A percentile compares a stretch with the other conserved stretches of the same genome.
These are phyloP conservation scores for Candida mesenterica DNA, from an alignment of 1,139 yeast species.

Conservation along the genomic window DNA sequence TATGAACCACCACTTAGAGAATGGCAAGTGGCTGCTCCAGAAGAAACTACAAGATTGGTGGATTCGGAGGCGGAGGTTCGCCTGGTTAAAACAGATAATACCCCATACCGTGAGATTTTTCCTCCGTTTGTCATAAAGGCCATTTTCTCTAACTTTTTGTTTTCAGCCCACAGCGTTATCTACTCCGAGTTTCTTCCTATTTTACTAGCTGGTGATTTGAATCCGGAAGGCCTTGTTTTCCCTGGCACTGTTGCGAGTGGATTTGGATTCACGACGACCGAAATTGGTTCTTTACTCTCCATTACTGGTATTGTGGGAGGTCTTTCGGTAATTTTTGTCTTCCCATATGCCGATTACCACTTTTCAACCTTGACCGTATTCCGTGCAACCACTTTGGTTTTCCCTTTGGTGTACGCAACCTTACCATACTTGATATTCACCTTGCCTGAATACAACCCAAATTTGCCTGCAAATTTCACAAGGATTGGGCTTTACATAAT, in stretches of 20 bases:
- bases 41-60: conserved; percentile 8
- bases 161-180: conserved; percentile 20
- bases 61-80: conserved; percentile 2
- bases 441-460: conserved; percentile 15
- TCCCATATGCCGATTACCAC: conserved; percentile 24
- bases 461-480: conserved; percentile 9
- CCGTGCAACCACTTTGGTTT: conserved; percentile 20
- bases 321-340: conserved; percentile 21
- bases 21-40: conserved; percentile 20
- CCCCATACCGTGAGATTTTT: conserved; percentile 13
- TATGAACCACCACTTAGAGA: conserved; percentile 28
- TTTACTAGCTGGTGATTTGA: conserved; percentile 20
- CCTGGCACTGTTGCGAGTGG: conserved; percentile 24
- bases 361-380: conserved; percentile 22
- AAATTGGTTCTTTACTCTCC: conserved; percentile 25
- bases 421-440: conserved; percentile 25
- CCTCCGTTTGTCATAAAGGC: conserved; percentile 24
- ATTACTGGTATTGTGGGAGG: conserved; percentile 26
- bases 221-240: conserved; percentile 14
- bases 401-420: conserved; percentile 22
- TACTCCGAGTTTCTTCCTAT: conserved; percentile 25
- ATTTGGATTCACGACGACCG: conserved; percentile 19
- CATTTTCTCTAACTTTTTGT: conserved; percentile 18
- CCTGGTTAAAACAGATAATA: conserved; percentile 2
- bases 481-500: conserved; percentile 1